These are phyloP conservation scores for Annulohypoxylon nitens DNA, from an alignment of 495 filamentous ascomycete species.

Conservation along the genomic window DNA sequence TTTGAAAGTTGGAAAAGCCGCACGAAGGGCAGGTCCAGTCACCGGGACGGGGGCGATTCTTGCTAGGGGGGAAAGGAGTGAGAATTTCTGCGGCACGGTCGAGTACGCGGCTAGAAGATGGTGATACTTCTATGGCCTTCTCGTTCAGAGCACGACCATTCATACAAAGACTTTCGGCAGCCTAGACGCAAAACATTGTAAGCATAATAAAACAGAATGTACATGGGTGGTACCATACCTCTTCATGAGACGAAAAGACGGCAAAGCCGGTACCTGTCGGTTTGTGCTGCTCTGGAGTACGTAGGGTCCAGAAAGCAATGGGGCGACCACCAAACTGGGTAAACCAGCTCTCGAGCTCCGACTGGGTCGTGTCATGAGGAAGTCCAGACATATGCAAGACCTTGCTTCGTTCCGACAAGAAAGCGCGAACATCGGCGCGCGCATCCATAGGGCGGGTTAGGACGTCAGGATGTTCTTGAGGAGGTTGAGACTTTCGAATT, in stretches of 20 bases:
- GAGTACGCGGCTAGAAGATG: constrained; percentile 93
- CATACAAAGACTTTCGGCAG: constrained; percentile 97
- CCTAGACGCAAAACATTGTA: constrained; percentile 61
- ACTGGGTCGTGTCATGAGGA: constrained; percentile 98
- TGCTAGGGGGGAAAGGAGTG: constrained; percentile 96
- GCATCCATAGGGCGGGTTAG: constrained; percentile 96
- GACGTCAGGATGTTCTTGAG: constrained; percentile 92
- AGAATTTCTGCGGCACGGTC: constrained; percentile 95
- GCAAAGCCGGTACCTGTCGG: constrained; percentile 97
- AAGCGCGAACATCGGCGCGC: constrained; percentile 94
- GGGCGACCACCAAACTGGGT: constrained; percentile 97
- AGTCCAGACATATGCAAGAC: constrained; percentile 97
- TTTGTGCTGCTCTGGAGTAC: constrained; percentile 98
- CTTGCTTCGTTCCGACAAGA: constrained; percentile 94
- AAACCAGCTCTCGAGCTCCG: constrained; percentile 98
- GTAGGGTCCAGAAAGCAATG: constrained; percentile 99
- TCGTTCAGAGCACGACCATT: constrained; percentile 97
- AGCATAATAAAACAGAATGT: neutral
- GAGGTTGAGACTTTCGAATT: constrained; percentile 94
- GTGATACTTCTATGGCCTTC: constrained; percentile 98
- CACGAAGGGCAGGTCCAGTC: constrained; percentile 99
- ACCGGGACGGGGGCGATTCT: constrained; percentile 95
- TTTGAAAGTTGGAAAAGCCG: constrained; percentile 94
- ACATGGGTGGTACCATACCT: constrained; percentile 72
- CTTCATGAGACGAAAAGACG: constrained; percentile 98